Percentiles rank a stretch among this genome's conserved stretches.
Evolutionary conservation across 371 early-diverging fungal species (phyloP).

Genomic region (Mucor irregularis): DNA sequence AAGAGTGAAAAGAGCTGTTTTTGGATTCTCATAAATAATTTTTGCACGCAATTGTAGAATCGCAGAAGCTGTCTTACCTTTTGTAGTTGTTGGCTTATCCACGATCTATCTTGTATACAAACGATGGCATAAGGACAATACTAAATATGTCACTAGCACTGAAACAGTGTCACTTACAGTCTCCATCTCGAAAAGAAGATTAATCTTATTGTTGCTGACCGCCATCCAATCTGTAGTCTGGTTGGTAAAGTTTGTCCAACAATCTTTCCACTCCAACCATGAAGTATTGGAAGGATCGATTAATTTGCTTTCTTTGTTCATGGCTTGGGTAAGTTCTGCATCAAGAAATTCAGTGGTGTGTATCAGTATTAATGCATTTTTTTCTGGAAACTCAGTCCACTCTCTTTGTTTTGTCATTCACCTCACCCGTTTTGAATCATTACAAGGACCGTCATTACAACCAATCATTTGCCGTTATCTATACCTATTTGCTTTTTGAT

Average conservation of each 20-base stretch:
- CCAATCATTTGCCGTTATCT: conserved; percentile 10
- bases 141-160: neutral
- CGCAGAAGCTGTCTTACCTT: conserved; percentile 1
- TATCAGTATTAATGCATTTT: neutral
- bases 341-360: no score
- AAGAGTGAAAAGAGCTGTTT: neutral
- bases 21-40: neutral
- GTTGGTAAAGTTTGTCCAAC: conserved; percentile 7
- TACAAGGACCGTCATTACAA: conserved; percentile 18
- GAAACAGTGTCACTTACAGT: conserved; percentile 6
- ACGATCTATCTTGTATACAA: neutral
- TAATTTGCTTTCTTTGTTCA: neutral
- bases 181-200: conserved; percentile 7
- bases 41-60: neutral
- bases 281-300: conserved; percentile 1
- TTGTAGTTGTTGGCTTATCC: neutral
- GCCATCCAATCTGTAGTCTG: neutral
- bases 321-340: conserved; percentile 22
- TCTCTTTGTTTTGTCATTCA: conserved; percentile 8
- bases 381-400: neutral
- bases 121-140: conserved; percentile 1
- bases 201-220: neutral
- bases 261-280: neutral
- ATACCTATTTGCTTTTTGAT: neutral
- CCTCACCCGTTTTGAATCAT: conserved; percentile 19